Evolutionary conservation across 257 asterid genomes (phyloP).

Genomic region (Solanum okadae): DNA sequence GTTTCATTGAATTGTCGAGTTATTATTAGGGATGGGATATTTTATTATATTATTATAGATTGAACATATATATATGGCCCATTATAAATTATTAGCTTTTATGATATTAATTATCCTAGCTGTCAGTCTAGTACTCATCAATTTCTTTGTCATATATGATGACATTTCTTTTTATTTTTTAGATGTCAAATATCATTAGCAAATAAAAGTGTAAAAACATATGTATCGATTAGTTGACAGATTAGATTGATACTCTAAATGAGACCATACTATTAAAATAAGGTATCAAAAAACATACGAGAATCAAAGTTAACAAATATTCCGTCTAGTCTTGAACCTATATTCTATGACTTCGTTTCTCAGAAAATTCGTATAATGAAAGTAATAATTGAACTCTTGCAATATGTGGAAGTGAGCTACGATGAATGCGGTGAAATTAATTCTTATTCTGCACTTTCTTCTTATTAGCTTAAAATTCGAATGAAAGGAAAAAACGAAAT

Average conservation of each 20-base stretch:
- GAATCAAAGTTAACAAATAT: background rate
- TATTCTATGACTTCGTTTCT: too few species aligned
- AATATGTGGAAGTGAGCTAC: background rate
- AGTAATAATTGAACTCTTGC: background rate
- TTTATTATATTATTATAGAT: background rate
- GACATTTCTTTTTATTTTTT: background rate
- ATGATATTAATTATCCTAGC: background rate
- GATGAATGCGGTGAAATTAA: background rate
- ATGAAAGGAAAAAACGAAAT: background rate
- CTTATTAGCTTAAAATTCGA: background rate
- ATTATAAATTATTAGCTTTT: background rate
- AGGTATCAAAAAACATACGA: background rate
- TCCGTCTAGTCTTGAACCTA: background rate
- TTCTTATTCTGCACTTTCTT: fast-evolving
- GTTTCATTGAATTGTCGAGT: background rate
- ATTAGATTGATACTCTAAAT: too few species aligned
- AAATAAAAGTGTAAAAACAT: background rate
- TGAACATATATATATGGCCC: background rate
- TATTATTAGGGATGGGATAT: background rate
- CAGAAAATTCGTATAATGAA: background rate
- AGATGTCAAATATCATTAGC: background rate
- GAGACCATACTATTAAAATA: too few species aligned
- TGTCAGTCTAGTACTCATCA: background rate
- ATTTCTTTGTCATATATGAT: background rate
- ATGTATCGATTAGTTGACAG: background rate